phyloP scores from a whole-genome alignment of 371 early-diverging fungal genomes.

The Lichtheimia ornata region DNA sequence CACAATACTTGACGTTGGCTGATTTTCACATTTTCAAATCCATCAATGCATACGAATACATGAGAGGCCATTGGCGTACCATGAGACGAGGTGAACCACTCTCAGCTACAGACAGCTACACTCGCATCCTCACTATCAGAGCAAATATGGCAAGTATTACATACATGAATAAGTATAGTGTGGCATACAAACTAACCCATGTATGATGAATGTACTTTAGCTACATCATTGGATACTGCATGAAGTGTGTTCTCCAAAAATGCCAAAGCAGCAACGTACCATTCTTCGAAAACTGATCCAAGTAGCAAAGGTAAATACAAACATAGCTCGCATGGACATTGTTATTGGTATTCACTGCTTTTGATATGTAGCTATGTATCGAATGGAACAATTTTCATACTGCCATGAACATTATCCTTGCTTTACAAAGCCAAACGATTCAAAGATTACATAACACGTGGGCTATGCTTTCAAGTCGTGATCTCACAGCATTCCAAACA shows the following conservation, averaged over 20 bases:
- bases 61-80: conserved; percentile 7
- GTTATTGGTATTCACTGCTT: background rate
- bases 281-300: conserved; percentile 38
- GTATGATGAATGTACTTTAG: conserved; percentile 91
- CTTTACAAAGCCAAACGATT: conserved; percentile 25
- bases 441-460: conserved; percentile 34
- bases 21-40: conserved; percentile 40
- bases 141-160: conserved; percentile 22
- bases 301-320: conserved; percentile 37
- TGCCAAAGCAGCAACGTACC: conserved; percentile 28
- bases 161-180: too few relatives aligned
- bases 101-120: background rate
- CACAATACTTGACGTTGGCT: conserved; percentile 44
- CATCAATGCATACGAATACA: conserved; percentile 29
- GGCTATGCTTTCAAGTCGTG: conserved; percentile 34
- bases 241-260: conserved; percentile 30
- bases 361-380: conserved; percentile 25
- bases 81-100: background rate
- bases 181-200: conserved; percentile 7
- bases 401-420: conserved; percentile 48
- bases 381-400: conserved; percentile 53
- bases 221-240: conserved; percentile 67
- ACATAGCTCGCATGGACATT: background rate
- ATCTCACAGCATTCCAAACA: conserved; percentile 25
- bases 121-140: conserved; percentile 16